Evolutionary conservation across 169 alveolate species (phyloP), one percentile per base, ranked within the genome.

Genomic region (Babesia divergens): DNA sequence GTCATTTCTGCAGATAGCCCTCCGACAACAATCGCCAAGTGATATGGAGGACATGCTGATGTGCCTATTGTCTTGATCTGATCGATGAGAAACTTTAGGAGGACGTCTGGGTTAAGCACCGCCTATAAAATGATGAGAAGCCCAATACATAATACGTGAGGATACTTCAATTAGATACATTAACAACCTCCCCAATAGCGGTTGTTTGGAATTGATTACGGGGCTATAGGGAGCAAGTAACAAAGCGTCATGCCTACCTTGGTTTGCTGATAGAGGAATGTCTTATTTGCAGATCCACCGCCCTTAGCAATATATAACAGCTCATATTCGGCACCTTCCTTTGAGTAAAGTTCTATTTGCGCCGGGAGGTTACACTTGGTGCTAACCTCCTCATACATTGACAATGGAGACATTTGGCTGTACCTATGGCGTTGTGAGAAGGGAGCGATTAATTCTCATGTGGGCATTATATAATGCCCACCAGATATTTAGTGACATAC

Each of bases 41-140:
- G 97, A 71, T 93, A 93, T 56, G 96, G 96, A 8, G 96, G 96
- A 79, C 96, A 93, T 13, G 95, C 96, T 0, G 96, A 90, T 7
- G 96, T 93, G 14, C 96, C 96, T 22, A 93, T 83, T 55, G 80
- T 84, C 55, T 71, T 69, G 20, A 93, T 75, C 72, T 86, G 82
- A 13, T 93, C 90, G 59, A 86, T 75, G 37, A 93, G 69, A 74
- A 91, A 92, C 13, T 69, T 81, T 22, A 40, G 42, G 29, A 92
- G 68, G n/a, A 66, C 77, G 43, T 69, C 79, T 58, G 79, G 87
- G 68, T 90, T 83, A 65, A 91, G 67, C 55, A 91, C 71, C 51
- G 93, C 91, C 90, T 89, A 60, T n/a, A 37, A 3, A n/a, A n/a
- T n/a, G n/a, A n/a, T n/a, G n/a, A n/a, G n/a, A n/a, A n/a, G n/a